Evolutionary conservation across 2,329 filamentous ascomycete species (phyloP).

Genomic region (Ceratocystis colombiana): DNA sequence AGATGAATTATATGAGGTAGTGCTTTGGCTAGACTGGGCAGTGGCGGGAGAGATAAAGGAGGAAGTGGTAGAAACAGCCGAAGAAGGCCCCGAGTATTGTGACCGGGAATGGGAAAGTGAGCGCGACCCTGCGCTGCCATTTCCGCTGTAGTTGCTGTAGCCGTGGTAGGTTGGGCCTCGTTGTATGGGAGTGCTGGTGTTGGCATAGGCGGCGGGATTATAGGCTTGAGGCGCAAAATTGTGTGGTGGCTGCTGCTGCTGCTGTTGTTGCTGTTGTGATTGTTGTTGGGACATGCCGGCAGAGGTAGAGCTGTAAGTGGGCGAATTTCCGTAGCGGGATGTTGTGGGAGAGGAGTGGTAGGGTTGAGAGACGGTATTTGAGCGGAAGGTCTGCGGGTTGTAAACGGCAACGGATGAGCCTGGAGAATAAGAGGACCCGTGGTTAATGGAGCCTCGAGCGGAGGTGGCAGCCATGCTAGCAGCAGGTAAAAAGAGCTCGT

Average conservation of each 20-base stretch:
- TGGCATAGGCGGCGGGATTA: constrained; percentile 51
- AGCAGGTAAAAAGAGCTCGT: constrained; percentile 23
- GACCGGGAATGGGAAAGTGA: constrained; percentile 23
- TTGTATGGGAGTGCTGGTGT: constrained; percentile 35
- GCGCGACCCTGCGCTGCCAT: constrained; percentile 28
- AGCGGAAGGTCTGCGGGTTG: constrained; percentile 22
- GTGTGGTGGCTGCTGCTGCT: constrained; percentile 33
- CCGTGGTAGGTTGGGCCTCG: constrained; percentile 44
- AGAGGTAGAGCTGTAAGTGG: constrained; percentile 18
- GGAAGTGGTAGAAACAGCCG: constrained; percentile 26
- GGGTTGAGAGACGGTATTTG: constrained; percentile 22
- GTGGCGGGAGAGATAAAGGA: constrained; percentile 25
- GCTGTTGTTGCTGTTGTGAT: constrained; percentile 18
- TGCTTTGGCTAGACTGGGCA: constrained; percentile 15
- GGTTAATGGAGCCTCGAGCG: constrained; percentile 26
- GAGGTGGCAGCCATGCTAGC: constrained; percentile 23
- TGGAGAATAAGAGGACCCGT: constrained; percentile 27
- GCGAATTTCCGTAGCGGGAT: constrained; percentile 20
- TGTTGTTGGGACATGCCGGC: no score
- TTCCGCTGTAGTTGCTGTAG: constrained; percentile 38
- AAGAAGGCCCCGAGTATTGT: constrained; percentile 17
- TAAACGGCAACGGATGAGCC: constrained; percentile 10
- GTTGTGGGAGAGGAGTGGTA: constrained; percentile 28
- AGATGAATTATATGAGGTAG: not conserved
- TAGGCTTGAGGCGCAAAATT: constrained; percentile 59